phyloP scores from a whole-genome alignment of 2,329 filamentous ascomycete species.

The Clonostachys byssicola region DNA sequence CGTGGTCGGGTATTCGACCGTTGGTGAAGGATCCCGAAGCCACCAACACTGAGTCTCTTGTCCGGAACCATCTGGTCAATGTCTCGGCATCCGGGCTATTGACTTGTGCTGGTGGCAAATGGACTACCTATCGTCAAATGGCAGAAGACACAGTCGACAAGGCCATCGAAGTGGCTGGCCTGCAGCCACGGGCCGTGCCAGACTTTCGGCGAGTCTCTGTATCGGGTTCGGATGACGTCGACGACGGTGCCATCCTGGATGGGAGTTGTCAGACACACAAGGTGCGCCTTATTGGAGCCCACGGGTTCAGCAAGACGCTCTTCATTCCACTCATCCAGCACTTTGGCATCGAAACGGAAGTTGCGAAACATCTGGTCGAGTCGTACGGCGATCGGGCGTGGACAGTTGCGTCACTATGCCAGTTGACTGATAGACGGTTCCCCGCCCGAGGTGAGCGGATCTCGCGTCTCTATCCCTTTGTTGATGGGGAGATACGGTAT shows the following conservation, averaged over 20 bases:
- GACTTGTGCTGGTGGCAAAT: constrained; percentile 85
- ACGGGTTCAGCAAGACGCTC: constrained; percentile 82
- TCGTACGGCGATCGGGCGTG: constrained; percentile 92
- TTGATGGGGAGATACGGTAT: constrained; percentile 89
- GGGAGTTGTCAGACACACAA: constrained; percentile 81
- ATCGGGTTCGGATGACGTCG: constrained; percentile 61
- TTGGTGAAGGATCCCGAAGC: constrained; percentile 84
- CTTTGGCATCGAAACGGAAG: constrained; percentile 86
- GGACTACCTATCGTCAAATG: constrained; percentile 93
- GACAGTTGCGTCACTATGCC: constrained; percentile 79
- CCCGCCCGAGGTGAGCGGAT: constrained; percentile 80
- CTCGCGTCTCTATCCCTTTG: constrained; percentile 77
- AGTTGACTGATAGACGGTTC: constrained; percentile 73
- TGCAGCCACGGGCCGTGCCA: constrained; percentile 52
- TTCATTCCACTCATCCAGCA: constrained; percentile 96
- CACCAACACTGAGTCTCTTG: constrained; percentile 80
- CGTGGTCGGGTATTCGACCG: constrained; percentile 85
- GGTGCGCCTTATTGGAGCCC: constrained; percentile 76
- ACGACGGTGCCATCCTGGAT: constrained; percentile 60
- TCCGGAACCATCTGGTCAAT: constrained; percentile 81
- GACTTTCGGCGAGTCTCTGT: constrained; percentile 65
- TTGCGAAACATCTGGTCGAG: constrained; percentile 81
- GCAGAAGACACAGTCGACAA: constrained; percentile 85
- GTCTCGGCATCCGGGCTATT: constrained; percentile 75
- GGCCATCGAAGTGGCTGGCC: constrained; percentile 64